Conservation (phyloP, 805 yeast species). For the Candida pseudofarinosa region DNA sequence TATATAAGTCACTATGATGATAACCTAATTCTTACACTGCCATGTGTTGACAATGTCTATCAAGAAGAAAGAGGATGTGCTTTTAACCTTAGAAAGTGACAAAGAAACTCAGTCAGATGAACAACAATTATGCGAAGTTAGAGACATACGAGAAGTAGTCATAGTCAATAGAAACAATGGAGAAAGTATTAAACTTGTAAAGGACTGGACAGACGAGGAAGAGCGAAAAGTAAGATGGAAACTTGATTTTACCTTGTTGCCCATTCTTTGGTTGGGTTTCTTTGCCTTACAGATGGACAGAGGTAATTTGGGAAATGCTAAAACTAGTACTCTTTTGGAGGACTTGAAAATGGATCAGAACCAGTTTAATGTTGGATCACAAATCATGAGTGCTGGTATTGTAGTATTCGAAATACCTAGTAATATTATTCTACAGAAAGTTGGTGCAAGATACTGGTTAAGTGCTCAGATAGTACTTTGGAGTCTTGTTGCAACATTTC, state of each 20-base stretch:
- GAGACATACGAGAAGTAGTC: no score
- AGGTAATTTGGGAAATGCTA: conserved; percentile 6
- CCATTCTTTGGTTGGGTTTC: conserved; percentile 7
- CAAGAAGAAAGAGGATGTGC: no score
- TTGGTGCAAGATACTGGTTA: conserved; percentile 5
- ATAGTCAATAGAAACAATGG: conserved; percentile 2
- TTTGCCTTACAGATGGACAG: conserved; percentile 8
- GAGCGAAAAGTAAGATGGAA: conserved; percentile 9
- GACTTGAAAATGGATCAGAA: conserved; percentile 4
- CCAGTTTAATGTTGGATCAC: conserved; percentile 4
- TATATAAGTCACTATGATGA: no score
- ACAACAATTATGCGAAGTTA: no score
- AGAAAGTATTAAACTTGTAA: conserved; percentile 5
- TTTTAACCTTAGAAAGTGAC: no score
- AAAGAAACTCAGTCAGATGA: no score
- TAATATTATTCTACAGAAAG: conserved; percentile 3
- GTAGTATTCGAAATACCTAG: conserved; percentile 8
- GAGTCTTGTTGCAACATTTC: conserved; percentile 5
- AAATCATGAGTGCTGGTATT: conserved; percentile 3
- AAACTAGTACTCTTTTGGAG: conserved; percentile 2
- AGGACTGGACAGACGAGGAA: conserved; percentile 15
- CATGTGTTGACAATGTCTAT: no score
- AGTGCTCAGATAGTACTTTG: conserved; percentile 4
- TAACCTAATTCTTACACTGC: no score
- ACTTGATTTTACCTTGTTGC: conserved; percentile 7